Evolutionary conservation across 768 basidiomycete genomes (phyloP), one percentile per base, ranked within the genome.

Genomic region (Tricholoma terreum): DNA sequence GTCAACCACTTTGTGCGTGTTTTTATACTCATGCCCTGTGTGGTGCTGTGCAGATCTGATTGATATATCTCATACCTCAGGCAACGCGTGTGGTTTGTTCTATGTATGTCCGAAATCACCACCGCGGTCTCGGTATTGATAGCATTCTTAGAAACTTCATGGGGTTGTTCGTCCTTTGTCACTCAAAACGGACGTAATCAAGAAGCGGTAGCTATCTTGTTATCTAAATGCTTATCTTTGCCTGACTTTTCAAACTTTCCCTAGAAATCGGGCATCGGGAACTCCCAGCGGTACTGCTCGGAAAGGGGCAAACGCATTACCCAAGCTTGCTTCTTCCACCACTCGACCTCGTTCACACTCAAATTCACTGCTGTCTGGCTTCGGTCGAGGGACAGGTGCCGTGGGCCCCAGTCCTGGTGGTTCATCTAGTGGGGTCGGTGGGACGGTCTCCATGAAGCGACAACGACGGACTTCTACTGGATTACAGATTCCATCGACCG

Each of bases 121-220:
- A 40, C 52, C 42, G 38, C 21, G 17, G 49, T 35, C 53, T 55
- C 46, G 31, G 19, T 33, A 54, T 45, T 45, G 58, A 61, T 60
- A 50, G 52, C 52, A 36, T 54, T 63, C 53, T 35, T 63, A 95
- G 92, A 98, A 98, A 86, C 76, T 98, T 36, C 96, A 98, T 66
- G 94, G 94, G 48, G 94, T 98, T 50, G 91, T 94, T 6, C 84
- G 96, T 54, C 96, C 96, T 7, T 77, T 96, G 61, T 95, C 94
- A 36, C 81, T 98, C 59, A 97, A 97, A 81, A 98, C 95, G 42
- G 93, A 98, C 69, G 89, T 95, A 46, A 97, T 96, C 74, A 97
- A 98, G 86, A 98, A 97, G 78, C 80, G 92, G 92, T 92, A 64
- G 21, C 75, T 57, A 52, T 15, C 22, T 17, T 31, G 53, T 33